Conservation (phyloP, 305 asterid genomes). For the Fraxinus dipetala region DNA sequence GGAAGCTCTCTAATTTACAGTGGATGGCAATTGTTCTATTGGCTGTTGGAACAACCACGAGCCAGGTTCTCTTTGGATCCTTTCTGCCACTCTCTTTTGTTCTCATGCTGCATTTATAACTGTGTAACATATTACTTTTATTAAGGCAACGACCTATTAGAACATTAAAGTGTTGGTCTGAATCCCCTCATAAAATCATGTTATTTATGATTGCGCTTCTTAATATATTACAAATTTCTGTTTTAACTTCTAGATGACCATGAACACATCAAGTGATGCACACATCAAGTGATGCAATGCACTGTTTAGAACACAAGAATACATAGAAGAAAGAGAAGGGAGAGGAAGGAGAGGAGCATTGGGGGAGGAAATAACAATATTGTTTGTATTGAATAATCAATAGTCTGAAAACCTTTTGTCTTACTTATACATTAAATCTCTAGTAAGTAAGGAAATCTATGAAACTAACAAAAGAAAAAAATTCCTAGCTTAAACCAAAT, state of each 20-base stretch:
- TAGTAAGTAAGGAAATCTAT: not conserved
- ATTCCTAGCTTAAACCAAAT: not conserved
- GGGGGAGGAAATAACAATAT: not conserved
- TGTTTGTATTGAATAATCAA: not conserved
- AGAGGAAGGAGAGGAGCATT: not conserved
- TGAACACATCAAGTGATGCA: not conserved
- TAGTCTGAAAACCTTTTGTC: not conserved
- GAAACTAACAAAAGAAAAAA: not conserved
- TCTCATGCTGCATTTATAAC: constrained; percentile 10
- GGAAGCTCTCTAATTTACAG: constrained; percentile 94
- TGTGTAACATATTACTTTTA: constrained; percentile 5
- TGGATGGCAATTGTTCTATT: constrained; percentile 88
- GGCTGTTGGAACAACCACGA: constrained; percentile 96
- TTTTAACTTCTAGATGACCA: not conserved
- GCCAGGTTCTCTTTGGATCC: constrained; percentile 62
- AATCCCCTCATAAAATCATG: not conserved
- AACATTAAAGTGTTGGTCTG: not conserved
- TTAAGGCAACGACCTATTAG: not conserved
- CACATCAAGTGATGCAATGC: not conserved
- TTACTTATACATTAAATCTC: not conserved
- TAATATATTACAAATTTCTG: not conserved
- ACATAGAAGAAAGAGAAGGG: not conserved
- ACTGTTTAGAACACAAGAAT: not conserved
- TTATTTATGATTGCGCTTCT: constrained; percentile 3
- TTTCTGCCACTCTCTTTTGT: constrained; percentile 16